phyloP scores from a whole-genome alignment of 225 moss, liverwort and hornwort genomes.

The Antitrichia curtipendula region DNA sequence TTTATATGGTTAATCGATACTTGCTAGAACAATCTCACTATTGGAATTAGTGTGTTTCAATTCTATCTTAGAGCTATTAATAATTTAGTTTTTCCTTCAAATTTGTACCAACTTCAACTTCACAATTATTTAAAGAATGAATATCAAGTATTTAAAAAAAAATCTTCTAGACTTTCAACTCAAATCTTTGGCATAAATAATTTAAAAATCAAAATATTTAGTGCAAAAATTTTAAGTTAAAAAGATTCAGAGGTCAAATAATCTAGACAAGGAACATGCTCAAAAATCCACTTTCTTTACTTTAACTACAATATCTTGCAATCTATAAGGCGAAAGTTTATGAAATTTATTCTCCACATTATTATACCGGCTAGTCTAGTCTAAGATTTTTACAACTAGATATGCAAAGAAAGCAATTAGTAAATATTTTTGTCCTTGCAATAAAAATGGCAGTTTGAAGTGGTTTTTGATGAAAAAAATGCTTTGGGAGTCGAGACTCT shows the following conservation, averaged over 20 bases:
- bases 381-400: fast-evolving
- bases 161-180: fast-evolving
- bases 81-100: background rate
- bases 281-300: fast-evolving
- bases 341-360: background rate
- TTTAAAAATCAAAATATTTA: background rate
- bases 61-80: background rate
- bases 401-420: background rate
- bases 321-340: background rate
- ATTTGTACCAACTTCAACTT: background rate
- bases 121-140: fast-evolving
- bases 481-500: too few species aligned
- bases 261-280: background rate
- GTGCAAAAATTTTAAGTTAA: background rate
- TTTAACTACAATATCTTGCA: background rate
- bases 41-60: fast-evolving
- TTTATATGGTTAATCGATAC: too few species aligned
- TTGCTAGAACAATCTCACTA: fast-evolving
- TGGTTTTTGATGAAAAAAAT: background rate
- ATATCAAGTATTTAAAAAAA: background rate
- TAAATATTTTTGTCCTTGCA: too few species aligned
- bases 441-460: background rate
- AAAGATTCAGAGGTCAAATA: too few species aligned
- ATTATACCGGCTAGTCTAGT: background rate
- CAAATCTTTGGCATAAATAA: background rate